Conservation (phyloP, 2,329 filamentous ascomycete species). For the Pyrenophora seminiperda region DNA sequence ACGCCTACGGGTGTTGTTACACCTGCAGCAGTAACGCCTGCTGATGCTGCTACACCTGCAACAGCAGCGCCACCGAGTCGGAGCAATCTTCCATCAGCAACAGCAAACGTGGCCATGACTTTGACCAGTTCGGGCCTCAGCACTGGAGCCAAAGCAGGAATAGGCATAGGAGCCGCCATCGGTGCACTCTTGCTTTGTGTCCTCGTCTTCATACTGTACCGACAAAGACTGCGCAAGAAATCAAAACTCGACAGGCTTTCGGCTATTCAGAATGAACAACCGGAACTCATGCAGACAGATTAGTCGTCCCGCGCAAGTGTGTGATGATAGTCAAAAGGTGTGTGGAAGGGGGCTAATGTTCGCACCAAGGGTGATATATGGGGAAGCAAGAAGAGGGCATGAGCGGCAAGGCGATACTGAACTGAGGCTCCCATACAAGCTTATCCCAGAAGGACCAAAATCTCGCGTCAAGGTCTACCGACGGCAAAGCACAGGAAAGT, state of each 20-base stretch:
- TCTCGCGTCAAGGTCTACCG: no score
- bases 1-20: neutral
- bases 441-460: no score
- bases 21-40: neutral
- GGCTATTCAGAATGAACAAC: neutral
- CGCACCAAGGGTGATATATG: no score
- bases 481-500: no score
- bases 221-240: neutral
- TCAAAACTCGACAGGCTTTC: neutral
- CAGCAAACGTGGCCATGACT: no score
- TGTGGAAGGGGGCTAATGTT: no score
- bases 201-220: neutral
- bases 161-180: neutral
- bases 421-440: no score
- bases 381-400: no score
- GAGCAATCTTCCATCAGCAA: neutral
- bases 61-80: neutral
- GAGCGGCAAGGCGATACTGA: no score
- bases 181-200: neutral
- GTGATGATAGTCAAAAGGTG: no score
- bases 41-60: neutral
- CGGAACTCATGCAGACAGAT: neutral
- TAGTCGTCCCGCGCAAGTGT: neutral
- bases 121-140: neutral
- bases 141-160: conserved; percentile 1